These are phyloP conservation scores for Myriosclerotinia scirpicola DNA, from an alignment of 2,329 filamentous ascomycete genomes.

Conservation along the genomic window DNA sequence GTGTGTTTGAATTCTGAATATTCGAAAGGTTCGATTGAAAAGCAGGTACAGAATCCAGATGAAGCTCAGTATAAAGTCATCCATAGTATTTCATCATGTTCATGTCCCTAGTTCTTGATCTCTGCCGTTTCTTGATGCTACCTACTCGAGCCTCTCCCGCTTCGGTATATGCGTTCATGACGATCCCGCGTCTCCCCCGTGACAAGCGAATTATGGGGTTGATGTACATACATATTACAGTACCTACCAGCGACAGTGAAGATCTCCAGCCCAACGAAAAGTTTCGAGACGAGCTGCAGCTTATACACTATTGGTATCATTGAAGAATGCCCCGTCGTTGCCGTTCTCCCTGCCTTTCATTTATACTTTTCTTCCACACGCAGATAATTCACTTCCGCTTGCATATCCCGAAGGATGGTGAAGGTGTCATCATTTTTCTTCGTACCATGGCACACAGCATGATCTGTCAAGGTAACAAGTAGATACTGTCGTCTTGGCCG, in stretches of 20 bases:
- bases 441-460: not conserved
- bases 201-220: not conserved
- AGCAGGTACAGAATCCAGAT: too few species aligned
- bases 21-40: too few species aligned
- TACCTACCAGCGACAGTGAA: not conserved
- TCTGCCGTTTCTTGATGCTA: not conserved
- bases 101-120: not conserved
- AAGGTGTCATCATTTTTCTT: not conserved
- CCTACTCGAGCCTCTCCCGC: too few species aligned
- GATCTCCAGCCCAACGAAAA: not conserved
- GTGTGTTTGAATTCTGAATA: too few species aligned
- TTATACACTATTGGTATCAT: not conserved
- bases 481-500: not conserved
- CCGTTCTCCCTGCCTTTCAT: not conserved
- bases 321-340: not conserved
- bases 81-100: too few species aligned
- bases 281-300: not conserved
- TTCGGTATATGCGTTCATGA: not conserved
- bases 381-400: not conserved
- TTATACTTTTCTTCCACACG: not conserved
- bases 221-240: not conserved
- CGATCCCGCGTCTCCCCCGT: conserved; percentile 2
- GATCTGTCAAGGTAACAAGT: not conserved
- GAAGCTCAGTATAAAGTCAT: too few species aligned
- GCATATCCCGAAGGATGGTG: not conserved